A percentile compares a stretch with the other conserved stretches of the same genome.
These are phyloP conservation scores for Globisporangium heterothallicum DNA, from an alignment of 352 stramenopile genomes.

Conservation along the genomic window DNA sequence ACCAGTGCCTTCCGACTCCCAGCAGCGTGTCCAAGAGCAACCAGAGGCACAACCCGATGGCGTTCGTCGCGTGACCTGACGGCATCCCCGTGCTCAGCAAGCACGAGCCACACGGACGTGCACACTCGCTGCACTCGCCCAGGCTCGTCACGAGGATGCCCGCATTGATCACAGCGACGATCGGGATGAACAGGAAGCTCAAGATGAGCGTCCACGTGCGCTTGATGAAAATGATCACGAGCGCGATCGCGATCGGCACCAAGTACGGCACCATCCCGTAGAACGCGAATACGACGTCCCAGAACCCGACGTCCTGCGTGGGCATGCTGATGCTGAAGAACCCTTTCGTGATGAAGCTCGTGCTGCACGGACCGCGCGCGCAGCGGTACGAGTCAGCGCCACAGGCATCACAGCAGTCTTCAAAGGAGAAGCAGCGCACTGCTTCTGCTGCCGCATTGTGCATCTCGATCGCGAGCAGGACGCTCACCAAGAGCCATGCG, in stretches of 20 bases:
- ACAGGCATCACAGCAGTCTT: conserved; percentile 46
- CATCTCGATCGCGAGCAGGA: background rate
- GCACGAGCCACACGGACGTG: conserved; percentile 42
- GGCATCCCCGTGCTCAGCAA: conserved; percentile 42
- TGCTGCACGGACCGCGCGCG: conserved; percentile 44
- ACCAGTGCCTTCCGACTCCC: conserved; percentile 25
- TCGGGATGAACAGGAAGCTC: conserved; percentile 44
- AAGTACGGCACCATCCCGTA: conserved; percentile 60
- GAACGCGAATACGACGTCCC: conserved; percentile 43
- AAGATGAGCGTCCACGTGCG: conserved; percentile 44
- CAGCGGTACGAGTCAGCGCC: conserved; percentile 42
- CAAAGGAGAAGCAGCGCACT: conserved; percentile 6
- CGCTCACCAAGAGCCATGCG: background rate
- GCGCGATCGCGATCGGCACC: conserved; percentile 28
- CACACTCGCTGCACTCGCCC: conserved; percentile 39
- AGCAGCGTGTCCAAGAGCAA: conserved; percentile 37
- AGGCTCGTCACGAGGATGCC: conserved; percentile 32
- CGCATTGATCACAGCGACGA: conserved; percentile 35
- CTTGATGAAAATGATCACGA: conserved; percentile 34
- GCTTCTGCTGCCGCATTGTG: background rate
- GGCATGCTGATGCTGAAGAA: conserved; percentile 55
- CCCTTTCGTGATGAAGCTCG: conserved; percentile 27
- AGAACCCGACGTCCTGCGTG: conserved; percentile 27
- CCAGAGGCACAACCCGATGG: conserved; percentile 47
- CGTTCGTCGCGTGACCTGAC: conserved; percentile 46